These are phyloP conservation scores for Nemania bipapillata DNA, from an alignment of 2,329 filamentous ascomycete genomes.

Conservation along the genomic window DNA sequence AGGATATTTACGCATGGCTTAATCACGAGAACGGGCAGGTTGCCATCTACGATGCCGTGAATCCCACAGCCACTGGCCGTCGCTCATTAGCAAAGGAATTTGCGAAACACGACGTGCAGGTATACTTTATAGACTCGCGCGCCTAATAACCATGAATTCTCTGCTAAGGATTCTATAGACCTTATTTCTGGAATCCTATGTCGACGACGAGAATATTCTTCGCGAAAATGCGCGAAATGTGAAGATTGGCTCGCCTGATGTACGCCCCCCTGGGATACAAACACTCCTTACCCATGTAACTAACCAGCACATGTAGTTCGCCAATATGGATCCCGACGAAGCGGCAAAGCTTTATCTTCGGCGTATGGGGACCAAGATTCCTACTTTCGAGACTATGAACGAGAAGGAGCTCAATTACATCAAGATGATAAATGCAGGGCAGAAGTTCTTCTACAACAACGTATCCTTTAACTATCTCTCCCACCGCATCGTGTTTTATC, in stretches of 20 bases:
- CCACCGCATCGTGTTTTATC: constrained; percentile 96
- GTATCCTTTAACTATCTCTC: constrained; percentile 96
- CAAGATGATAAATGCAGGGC: constrained; percentile 98
- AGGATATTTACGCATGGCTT: constrained; percentile 95
- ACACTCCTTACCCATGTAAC: neutral
- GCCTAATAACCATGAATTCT: neutral
- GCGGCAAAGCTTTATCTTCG: constrained; percentile 91
- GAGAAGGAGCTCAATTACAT: constrained; percentile 95
- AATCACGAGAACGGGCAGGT: constrained; percentile 98
- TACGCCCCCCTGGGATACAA: constrained; percentile 54
- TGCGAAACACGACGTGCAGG: constrained; percentile 94
- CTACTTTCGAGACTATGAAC: constrained; percentile 95
- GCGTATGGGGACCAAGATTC: constrained; percentile 91
- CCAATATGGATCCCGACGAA: constrained; percentile 90
- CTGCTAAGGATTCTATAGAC: constrained; percentile 66
- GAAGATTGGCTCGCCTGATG: constrained; percentile 96
- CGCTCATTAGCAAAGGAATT: constrained; percentile 92
- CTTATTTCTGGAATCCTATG: constrained; percentile 94
- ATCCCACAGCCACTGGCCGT: constrained; percentile 84
- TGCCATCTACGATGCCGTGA: constrained; percentile 98
- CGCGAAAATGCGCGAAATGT: constrained; percentile 96
- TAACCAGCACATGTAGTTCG: constrained; percentile 67
- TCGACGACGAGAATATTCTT: constrained; percentile 91
- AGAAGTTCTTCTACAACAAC: constrained; percentile 94
- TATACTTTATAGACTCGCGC: constrained; percentile 49